phyloP scores from a whole-genome alignment of 2,329 filamentous ascomycete genomes.

The Lizonia empirigonia region DNA sequence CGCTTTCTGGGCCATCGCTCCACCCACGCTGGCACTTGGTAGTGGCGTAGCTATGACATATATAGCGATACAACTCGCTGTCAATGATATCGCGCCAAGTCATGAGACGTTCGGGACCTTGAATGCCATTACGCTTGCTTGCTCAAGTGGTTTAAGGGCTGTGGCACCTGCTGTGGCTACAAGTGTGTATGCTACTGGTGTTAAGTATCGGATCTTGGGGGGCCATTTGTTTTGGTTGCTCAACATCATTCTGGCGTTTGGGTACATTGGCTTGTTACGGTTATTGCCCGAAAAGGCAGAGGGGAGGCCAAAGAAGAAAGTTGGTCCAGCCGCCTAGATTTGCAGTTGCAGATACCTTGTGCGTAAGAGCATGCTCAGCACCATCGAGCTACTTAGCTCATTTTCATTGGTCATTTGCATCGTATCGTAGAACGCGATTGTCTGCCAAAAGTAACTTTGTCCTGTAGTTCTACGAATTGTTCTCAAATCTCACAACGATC shows the following conservation, averaged over 20 bases:
- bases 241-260: constrained; percentile 47
- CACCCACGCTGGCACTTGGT: constrained; percentile 58
- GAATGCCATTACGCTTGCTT: constrained; percentile 70
- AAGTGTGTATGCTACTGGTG: constrained; percentile 71
- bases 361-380: no score
- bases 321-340: background rate
- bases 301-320: constrained; percentile 13
- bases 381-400: no score
- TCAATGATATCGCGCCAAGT: constrained; percentile 75
- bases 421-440: background rate
- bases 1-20: constrained; percentile 64
- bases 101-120: constrained; percentile 70
- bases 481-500: constrained; percentile 51
- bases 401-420: background rate
- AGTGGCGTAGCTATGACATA: constrained; percentile 71
- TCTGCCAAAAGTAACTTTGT: background rate
- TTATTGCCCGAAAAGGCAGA: constrained; percentile 35
- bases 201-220: constrained; percentile 63
- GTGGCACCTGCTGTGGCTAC: constrained; percentile 70
- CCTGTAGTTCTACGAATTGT: background rate
- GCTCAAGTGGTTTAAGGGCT: constrained; percentile 66
- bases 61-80: constrained; percentile 71
- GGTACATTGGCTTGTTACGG: constrained; percentile 23
- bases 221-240: constrained; percentile 72
- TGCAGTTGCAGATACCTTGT: background rate